phyloP scores from a whole-genome alignment of 2,329 filamentous ascomycete species.

The Bipolaris cookei region DNA sequence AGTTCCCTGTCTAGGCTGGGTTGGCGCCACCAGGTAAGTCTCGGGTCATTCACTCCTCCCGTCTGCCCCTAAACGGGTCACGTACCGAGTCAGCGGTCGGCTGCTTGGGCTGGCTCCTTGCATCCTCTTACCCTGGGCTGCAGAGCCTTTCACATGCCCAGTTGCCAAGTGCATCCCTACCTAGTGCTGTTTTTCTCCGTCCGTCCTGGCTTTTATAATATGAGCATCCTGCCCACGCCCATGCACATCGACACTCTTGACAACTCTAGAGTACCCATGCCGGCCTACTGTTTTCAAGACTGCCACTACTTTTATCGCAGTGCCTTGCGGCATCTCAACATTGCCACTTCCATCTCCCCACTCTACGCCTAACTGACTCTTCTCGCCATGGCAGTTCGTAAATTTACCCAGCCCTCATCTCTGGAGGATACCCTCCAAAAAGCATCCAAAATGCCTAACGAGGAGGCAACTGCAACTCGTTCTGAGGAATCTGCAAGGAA shows the following conservation, averaged over 20 bases:
- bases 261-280: slow-evolving; percentile 62
- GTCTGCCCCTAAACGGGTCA: slow-evolving; percentile 36
- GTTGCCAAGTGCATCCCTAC: slow-evolving; percentile 26
- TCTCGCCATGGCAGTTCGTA: slow-evolving; percentile 69
- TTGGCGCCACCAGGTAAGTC: slow-evolving; percentile 35
- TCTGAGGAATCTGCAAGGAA: slow-evolving; percentile 62
- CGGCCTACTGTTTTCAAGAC: slow-evolving; percentile 80
- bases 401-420: slow-evolving; percentile 74
- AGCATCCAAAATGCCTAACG: slow-evolving; percentile 46
- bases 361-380: slow-evolving; percentile 69
- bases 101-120: slow-evolving; percentile 31
- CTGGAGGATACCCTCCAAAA: slow-evolving; percentile 71
- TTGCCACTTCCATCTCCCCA: slow-evolving; percentile 78
- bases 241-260: slow-evolving; percentile 21
- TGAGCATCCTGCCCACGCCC: slow-evolving; percentile 27
- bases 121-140: slow-evolving; percentile 37
- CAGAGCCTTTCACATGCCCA: slow-evolving; percentile 46
- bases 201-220: slow-evolving; percentile 43
- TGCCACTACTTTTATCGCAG: slow-evolving; percentile 94
- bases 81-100: slow-evolving; percentile 43
- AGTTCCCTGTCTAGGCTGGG: slow-evolving; percentile 24
- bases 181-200: slow-evolving; percentile 37
- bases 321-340: slow-evolving; percentile 82
- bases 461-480: slow-evolving; percentile 48
- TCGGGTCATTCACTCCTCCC: slow-evolving; percentile 37